Evolutionary conservation across 768 basidiomycete species (phyloP).

Genomic region (Exsudoporus frostii): DNA sequence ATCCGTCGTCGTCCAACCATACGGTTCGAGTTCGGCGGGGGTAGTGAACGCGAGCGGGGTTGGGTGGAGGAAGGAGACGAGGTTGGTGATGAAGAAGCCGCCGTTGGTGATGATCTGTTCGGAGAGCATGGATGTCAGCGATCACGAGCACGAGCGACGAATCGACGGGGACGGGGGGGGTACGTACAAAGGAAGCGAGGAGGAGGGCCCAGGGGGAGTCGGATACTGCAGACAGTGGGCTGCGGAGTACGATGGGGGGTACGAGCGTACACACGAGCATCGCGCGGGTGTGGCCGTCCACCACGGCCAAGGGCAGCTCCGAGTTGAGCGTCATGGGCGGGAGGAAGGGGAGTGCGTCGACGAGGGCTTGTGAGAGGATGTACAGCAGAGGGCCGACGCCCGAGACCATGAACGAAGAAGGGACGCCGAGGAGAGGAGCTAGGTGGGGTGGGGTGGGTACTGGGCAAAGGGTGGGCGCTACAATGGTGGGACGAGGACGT

Average conservation of each 20-base stretch:
- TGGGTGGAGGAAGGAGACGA: slow-evolving; percentile 74
- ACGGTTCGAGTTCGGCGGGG: slow-evolving; percentile 74
- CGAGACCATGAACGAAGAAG: slow-evolving; percentile 80
- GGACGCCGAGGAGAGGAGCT: slow-evolving; percentile 63
- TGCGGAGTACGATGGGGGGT: slow-evolving; percentile 60
- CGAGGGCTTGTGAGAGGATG: slow-evolving; percentile 53
- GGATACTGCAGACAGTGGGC: slow-evolving; percentile 48
- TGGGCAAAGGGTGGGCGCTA: background rate
- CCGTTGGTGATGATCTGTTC: slow-evolving; percentile 76
- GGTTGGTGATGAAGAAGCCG: slow-evolving; percentile 76
- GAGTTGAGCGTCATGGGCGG: slow-evolving; percentile 47
- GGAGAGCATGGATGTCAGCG: too few relatives aligned
- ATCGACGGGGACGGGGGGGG: too few relatives aligned
- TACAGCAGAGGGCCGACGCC: slow-evolving; percentile 65
- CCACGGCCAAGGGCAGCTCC: slow-evolving; percentile 69
- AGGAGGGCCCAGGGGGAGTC: slow-evolving; percentile 76
- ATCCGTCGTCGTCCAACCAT: slow-evolving; percentile 85
- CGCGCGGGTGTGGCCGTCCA: slow-evolving; percentile 80
- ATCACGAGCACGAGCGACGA: too few relatives aligned
- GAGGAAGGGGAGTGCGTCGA: slow-evolving; percentile 52
- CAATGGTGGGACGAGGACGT: slow-evolving; percentile 21
- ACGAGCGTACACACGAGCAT: slow-evolving; percentile 76
- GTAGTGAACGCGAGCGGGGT: slow-evolving; percentile 66
- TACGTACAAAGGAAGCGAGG: slow-evolving; percentile 64
- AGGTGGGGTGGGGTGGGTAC: background rate